Conservation (phyloP, 305 asterid genomes). For the Solanum chacoense region DNA sequence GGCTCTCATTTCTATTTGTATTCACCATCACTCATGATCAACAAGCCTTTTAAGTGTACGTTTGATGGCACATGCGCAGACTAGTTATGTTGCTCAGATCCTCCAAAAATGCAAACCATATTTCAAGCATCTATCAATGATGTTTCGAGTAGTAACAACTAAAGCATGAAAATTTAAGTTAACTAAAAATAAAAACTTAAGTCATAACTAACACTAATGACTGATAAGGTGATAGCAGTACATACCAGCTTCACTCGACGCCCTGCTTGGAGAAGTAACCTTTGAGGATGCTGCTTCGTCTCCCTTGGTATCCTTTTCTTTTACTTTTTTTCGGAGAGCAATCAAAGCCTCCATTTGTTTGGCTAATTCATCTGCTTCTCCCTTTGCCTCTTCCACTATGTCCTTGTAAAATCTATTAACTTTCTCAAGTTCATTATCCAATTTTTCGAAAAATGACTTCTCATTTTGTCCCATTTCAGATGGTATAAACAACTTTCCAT, state of each 20-base stretch:
- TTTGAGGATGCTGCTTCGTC: neutral
- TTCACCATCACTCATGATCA: neutral
- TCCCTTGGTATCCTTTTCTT: slow-evolving; percentile 10
- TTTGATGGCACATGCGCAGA: neutral
- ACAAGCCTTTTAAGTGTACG: neutral
- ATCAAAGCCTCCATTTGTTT: slow-evolving; percentile 62
- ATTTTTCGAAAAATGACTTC: slow-evolving; percentile 30
- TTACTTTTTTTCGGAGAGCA: slow-evolving; percentile 48
- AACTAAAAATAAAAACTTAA: neutral
- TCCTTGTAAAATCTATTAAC: slow-evolving; percentile 47
- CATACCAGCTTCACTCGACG: neutral
- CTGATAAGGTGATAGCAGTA: neutral
- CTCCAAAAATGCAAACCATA: neutral
- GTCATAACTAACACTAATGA: neutral
- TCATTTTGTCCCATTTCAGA: slow-evolving; percentile 39
- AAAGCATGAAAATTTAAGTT: neutral
- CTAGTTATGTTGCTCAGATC: neutral
- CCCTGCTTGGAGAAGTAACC: neutral
- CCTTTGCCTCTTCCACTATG: slow-evolving; percentile 46
- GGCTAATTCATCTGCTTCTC: slow-evolving; percentile 37
- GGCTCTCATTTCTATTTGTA: neutral
- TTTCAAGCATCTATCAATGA: neutral
- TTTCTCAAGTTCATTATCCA: slow-evolving; percentile 66
- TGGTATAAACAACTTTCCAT: neutral
- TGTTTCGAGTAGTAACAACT: neutral